phyloP scores from a whole-genome alignment of 2,329 filamentous ascomycete genomes.

The Juglanconis juglandina region DNA sequence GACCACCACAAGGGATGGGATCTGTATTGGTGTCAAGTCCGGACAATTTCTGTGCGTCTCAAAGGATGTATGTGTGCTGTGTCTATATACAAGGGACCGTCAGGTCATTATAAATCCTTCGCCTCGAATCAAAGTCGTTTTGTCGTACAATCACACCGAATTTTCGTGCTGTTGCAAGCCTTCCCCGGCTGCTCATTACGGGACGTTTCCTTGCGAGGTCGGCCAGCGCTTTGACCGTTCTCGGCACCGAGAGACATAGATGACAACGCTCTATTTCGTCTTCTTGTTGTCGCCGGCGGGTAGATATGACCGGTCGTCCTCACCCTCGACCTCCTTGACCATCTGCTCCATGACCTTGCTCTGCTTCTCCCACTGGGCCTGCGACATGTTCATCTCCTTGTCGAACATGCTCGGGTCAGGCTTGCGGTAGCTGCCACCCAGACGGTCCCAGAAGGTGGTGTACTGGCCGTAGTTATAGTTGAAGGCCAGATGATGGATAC shows the following conservation, averaged over 20 bases:
- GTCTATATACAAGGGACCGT: too few relatives aligned
- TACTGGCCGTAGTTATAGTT: conserved; percentile 95
- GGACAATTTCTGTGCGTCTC: too few relatives aligned
- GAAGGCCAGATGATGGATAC: conserved; percentile 83
- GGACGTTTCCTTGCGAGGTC: not conserved
- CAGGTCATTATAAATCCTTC: too few relatives aligned
- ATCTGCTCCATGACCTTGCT: conserved; percentile 71
- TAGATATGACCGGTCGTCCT: conserved; percentile 50
- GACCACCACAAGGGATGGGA: too few relatives aligned
- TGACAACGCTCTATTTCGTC: conserved; percentile 30
- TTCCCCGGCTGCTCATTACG: not conserved
- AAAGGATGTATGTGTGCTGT: too few relatives aligned
- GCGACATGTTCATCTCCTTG: conserved; percentile 79
- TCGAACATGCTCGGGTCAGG: conserved; percentile 83
- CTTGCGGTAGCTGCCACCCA: conserved; percentile 81
- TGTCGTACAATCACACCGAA: not conserved
- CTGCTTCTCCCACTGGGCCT: conserved; percentile 76
- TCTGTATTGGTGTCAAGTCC: too few relatives aligned
- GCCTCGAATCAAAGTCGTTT: too few relatives aligned
- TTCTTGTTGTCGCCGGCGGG: conserved; percentile 44
- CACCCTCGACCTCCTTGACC: conserved; percentile 65
- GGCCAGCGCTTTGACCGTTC: too few relatives aligned
- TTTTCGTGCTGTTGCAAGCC: not conserved
- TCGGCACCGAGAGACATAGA: not conserved
- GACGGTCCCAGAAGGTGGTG: conserved; percentile 85